These are phyloP conservation scores for Hypoxylon lienhwacheense DNA, from an alignment of 495 filamentous ascomycete species.

Conservation along the genomic window DNA sequence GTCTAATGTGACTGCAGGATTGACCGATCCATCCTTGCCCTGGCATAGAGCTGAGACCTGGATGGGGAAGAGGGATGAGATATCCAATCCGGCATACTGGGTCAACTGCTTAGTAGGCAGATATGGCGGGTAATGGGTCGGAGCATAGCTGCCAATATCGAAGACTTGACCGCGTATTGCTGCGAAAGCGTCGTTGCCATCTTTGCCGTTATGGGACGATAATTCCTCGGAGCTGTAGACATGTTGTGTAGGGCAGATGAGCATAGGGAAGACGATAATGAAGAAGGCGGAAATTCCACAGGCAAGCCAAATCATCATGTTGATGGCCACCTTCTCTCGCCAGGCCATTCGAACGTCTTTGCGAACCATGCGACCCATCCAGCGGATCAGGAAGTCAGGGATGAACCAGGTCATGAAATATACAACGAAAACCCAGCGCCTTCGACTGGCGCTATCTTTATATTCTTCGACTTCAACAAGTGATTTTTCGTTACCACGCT, in stretches of 20 bases:
- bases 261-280: constrained; percentile 78
- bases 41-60: constrained; percentile 92
- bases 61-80: constrained; percentile 85
- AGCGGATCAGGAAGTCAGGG: constrained; percentile 80
- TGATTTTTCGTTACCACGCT: constrained; percentile 88
- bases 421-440: constrained; percentile 89
- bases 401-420: constrained; percentile 83
- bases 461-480: constrained; percentile 88
- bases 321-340: constrained; percentile 98
- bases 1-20: constrained; percentile 74
- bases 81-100: constrained; percentile 83
- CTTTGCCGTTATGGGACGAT: constrained; percentile 70
- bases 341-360: constrained; percentile 93
- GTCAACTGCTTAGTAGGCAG: constrained; percentile 66
- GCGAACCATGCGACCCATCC: constrained; percentile 81
- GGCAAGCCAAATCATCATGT: constrained; percentile 92
- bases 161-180: constrained; percentile 89
- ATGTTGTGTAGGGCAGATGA: constrained; percentile 90
- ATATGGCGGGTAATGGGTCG: constrained; percentile 73
- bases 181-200: constrained; percentile 62
- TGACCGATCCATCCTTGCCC: constrained; percentile 63
- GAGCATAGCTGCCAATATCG: constrained; percentile 72
- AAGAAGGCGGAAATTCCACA: constrained; percentile 84
- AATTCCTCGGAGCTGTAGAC: constrained; percentile 84
- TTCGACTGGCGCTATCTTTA: constrained; percentile 75